These are phyloP conservation scores for Alternaria alternata DNA, from an alignment of 2,329 filamentous ascomycete genomes.

Conservation along the genomic window DNA sequence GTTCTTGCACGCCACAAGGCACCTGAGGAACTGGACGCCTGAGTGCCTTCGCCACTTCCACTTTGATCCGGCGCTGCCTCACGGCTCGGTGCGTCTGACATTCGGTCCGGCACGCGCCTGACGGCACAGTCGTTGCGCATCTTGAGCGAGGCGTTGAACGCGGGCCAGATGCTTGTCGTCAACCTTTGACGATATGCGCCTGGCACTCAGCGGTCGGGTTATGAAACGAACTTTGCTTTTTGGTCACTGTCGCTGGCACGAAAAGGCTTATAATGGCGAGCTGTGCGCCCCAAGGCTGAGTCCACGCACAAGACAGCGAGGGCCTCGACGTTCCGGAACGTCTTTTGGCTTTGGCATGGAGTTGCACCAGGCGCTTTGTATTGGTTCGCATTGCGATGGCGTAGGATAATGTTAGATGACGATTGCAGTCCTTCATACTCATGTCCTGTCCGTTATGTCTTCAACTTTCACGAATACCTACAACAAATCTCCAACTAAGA, in stretches of 20 bases:
- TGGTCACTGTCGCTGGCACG: neutral
- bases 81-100: conserved; percentile 11
- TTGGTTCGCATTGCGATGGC: conserved; percentile 19
- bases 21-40: conserved; percentile 54
- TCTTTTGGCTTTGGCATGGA: conserved; percentile 12
- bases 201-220: neutral
- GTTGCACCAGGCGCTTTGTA: conserved; percentile 1
- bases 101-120: conserved; percentile 7
- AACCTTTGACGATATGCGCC: neutral
- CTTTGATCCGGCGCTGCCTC: conserved; percentile 3
- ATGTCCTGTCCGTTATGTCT: neutral
- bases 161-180: neutral
- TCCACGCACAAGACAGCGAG: neutral
- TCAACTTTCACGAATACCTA: neutral
- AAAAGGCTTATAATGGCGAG: neutral
- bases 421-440: neutral
- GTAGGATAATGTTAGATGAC: conserved; percentile 3
- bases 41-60: conserved; percentile 4
- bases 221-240: neutral
- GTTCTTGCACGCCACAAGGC: conserved; percentile 69
- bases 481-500: neutral
- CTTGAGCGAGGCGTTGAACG: conserved; percentile 8
- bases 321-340: neutral
- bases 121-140: conserved; percentile 10
- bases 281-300: neutral